A percentile compares a stretch with the other conserved stretches of the same genome.
These are phyloP conservation scores for Colletotrichum higginsianum DNA, from an alignment of 2,329 filamentous ascomycete genomes.

Conservation along the genomic window DNA sequence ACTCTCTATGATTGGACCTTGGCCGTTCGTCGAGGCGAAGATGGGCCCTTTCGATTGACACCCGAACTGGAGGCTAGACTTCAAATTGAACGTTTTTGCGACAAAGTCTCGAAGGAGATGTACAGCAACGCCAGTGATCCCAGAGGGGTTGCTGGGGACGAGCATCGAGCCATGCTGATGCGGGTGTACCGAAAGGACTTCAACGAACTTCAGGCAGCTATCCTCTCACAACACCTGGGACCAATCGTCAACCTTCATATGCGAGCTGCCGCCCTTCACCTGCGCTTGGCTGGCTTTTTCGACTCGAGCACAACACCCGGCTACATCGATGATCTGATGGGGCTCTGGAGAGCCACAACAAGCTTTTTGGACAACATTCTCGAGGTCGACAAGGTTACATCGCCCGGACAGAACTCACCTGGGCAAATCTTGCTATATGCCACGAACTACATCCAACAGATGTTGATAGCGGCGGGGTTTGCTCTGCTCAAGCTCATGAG, in stretches of 20 bases:
- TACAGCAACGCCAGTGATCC: slow-evolving; percentile 84
- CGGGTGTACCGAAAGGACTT: slow-evolving; percentile 77
- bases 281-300: slow-evolving; percentile 85
- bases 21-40: slow-evolving; percentile 72
- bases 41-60: slow-evolving; percentile 71
- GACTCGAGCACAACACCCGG: slow-evolving; percentile 80
- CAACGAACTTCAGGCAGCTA: slow-evolving; percentile 73
- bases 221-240: slow-evolving; percentile 71
- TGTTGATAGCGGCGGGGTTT: slow-evolving; percentile 86
- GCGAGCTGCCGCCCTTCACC: slow-evolving; percentile 80
- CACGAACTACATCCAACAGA: slow-evolving; percentile 86
- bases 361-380: slow-evolving; percentile 78
- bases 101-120: slow-evolving; percentile 84
- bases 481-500: slow-evolving; percentile 84
- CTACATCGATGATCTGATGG: slow-evolving; percentile 82
- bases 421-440: slow-evolving; percentile 75
- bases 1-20: slow-evolving; percentile 84
- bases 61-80: slow-evolving; percentile 77
- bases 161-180: slow-evolving; percentile 77
- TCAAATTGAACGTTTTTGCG: slow-evolving; percentile 81
- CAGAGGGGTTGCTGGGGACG: slow-evolving; percentile 76
- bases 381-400: slow-evolving; percentile 65
- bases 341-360: slow-evolving; percentile 80
- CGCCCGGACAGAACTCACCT: slow-evolving; percentile 60
- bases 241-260: slow-evolving; percentile 76